Base-by-base conservation (phyloP, 164 flowering plant genomes). In the Aristolochia fimbriata region DNA sequence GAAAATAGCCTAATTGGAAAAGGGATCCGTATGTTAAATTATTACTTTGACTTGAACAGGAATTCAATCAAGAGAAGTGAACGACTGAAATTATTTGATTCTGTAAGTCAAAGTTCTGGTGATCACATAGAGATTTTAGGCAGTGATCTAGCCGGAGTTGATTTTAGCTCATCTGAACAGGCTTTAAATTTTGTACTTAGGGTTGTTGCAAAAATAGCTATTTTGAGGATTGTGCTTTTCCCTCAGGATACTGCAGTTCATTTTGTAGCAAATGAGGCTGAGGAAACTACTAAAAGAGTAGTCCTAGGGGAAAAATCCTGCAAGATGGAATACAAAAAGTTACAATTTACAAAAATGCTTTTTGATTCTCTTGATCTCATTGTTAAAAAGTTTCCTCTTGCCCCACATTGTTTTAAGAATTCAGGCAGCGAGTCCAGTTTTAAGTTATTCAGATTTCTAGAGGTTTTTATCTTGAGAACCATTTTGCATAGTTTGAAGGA, bases 1-100 rank as follows among this genome's bases (percentile, higher is more conserved):
- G 51, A 64, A 43, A 51, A 58, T 27, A 93, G 86, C 69, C 78
- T 84, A 68, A 90, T 84, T 70, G 86, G 83, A 49, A 87, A 86
- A 69, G 68, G 85, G 45, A 56, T 86, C 56, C 59, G 24, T 47
- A 71, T 92, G 87, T 70, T 89, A 71, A 73, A 61, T n/a, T 70
- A 65, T 68, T 65, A 78, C 66, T 74, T 85, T 58, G 30, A 62
- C 27, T 60, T 74, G 27, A 64, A 61, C 57, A 80, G 59, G 45
- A 75, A 72, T 47, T 60, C 72, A 24, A 47, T 73, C 50, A 73
- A 54, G 62, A 53, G 61, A 64, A 68, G 79, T 60, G 73, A 69
- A 68, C 65, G 80, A n/a, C 59, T 83, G 66, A 71, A 76, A 77
- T 62, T 92, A 20, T 84, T 81, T 70, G 58, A 74, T 66, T 80